Evolutionary conservation across 371 early-diverging fungal genomes (phyloP).

Genomic region (Mucor mucedo): DNA sequence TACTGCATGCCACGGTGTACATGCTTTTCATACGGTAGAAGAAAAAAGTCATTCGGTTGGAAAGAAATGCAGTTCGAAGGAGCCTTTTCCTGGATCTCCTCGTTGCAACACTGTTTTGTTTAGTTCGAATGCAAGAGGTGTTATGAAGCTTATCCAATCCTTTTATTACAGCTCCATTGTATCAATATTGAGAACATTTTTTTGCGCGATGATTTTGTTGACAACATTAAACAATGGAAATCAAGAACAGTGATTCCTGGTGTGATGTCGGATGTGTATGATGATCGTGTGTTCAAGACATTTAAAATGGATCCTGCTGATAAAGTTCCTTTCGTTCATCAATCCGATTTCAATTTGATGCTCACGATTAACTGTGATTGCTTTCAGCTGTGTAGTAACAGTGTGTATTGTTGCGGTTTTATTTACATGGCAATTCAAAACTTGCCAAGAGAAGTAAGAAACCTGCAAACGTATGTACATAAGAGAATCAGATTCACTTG

Average conservation of each 20-base stretch:
- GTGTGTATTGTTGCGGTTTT: conserved; percentile 1
- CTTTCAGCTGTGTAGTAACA: neutral
- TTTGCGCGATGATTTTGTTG: neutral
- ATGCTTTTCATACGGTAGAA: neutral
- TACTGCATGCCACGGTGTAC: neutral
- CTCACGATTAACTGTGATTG: neutral
- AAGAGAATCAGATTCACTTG: conserved; percentile 20
- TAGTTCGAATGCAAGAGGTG: neutral
- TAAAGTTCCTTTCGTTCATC: neutral
- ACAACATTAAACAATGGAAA: neutral
- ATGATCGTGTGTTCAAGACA: neutral
- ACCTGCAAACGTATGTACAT: conserved; percentile 23
- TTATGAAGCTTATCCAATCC: neutral
- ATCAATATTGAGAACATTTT: neutral
- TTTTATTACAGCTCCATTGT: neutral
- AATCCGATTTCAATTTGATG: neutral
- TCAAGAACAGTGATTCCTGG: neutral
- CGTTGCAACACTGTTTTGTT: neutral
- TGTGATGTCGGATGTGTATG: neutral
- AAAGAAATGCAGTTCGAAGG: neutral
- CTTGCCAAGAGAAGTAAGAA: conserved; percentile 11
- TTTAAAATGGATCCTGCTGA: neutral
- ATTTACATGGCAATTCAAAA: conserved; percentile 21
- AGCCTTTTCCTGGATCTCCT: neutral
- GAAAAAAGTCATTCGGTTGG: neutral